Base-by-base conservation (phyloP, 305 asterid genomes). In the Fraxinus xanthoxyloides region DNA sequence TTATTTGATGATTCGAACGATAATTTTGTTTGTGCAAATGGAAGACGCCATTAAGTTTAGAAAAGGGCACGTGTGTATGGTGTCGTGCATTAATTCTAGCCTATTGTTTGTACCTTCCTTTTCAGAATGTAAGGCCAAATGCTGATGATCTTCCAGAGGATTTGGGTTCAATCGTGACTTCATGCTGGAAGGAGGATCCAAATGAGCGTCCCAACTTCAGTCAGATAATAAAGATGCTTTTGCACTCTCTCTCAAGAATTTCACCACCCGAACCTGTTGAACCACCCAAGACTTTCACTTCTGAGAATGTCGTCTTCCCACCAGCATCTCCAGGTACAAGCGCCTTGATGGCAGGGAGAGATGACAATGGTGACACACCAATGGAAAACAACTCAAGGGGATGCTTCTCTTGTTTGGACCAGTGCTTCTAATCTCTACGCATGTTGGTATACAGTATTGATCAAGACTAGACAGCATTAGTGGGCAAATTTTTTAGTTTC, bases 261-360 rank as follows among this genome's bases (percentile, higher is more conserved):
- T 92, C 95, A 4, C 98, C 97, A 4, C 92, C 92, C 3, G 92
- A 89, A 70, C 93, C 98, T 0, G 90, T 85, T 7, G 65, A 89
- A 23, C 97, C 97, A 1, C 90, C 85, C 28, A 79, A 92, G 74
- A 89, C 89, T 72, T 92, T 91, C 88, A 81, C 92, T 38, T 89
- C 97, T 0, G 89, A 88, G 78, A 93, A 93, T 74, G 82, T 89
- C 5, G 85, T 92, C 78, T 87, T 91, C 43, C 91, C 98, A 56
- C 99, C 98, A 0, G 98, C 93, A 84, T 96, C 98, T 83, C 98
- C 99, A 0, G 98, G 99, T 67, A 94, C 98, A 10, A 91, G 98
- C 75, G 86, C 99, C 1, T 83, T 96, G 89, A 96, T 96, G 98
- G 82, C 92, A 76, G 87, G 83, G 86, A 88, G 92, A 69, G 92